These are phyloP conservation scores for Kluyveromyces marxianus DNA, from an alignment of 1,139 yeast genomes.

Conservation along the genomic window DNA sequence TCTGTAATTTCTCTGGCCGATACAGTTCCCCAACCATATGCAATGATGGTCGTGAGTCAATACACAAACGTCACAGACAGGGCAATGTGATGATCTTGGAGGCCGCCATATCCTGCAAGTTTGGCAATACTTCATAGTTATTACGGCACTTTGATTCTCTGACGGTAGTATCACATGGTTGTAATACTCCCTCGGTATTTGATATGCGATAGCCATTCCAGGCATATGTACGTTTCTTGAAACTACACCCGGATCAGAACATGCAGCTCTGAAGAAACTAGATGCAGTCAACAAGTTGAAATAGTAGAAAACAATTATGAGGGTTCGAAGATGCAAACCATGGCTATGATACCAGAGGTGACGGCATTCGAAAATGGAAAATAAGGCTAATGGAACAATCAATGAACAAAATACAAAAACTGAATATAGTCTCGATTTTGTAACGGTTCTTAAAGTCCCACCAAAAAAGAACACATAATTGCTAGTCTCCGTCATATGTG, in stretches of 20 bases:
- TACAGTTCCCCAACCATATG: constrained; percentile 70
- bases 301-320: constrained; percentile 50
- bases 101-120: constrained; percentile 67
- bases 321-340: constrained; percentile 34
- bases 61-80: constrained; percentile 56
- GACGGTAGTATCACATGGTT: constrained; percentile 49
- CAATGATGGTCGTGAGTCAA: constrained; percentile 72
- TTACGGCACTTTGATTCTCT: constrained; percentile 27
- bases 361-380: constrained; percentile 37
- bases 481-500: constrained; percentile 18
- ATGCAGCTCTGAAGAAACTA: constrained; percentile 48
- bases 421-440: constrained; percentile 35
- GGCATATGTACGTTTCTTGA: constrained; percentile 63
- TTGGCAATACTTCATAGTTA: constrained; percentile 45
- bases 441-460: constrained; percentile 47
- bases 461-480: constrained; percentile 48
- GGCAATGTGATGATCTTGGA: constrained; percentile 65
- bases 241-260: constrained; percentile 65
- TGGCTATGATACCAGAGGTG: constrained; percentile 19
- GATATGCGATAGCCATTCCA: constrained; percentile 27
- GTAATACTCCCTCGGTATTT: constrained; percentile 58
- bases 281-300: constrained; percentile 43
- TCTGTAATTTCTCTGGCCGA: constrained; percentile 64
- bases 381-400: constrained; percentile 45
- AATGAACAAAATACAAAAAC: constrained; percentile 33